A percentile compares a stretch with the other conserved stretches of the same genome.
phyloP scores from a whole-genome alignment of 2,329 filamentous ascomycete species.

The Colletotrichum phormii region DNA sequence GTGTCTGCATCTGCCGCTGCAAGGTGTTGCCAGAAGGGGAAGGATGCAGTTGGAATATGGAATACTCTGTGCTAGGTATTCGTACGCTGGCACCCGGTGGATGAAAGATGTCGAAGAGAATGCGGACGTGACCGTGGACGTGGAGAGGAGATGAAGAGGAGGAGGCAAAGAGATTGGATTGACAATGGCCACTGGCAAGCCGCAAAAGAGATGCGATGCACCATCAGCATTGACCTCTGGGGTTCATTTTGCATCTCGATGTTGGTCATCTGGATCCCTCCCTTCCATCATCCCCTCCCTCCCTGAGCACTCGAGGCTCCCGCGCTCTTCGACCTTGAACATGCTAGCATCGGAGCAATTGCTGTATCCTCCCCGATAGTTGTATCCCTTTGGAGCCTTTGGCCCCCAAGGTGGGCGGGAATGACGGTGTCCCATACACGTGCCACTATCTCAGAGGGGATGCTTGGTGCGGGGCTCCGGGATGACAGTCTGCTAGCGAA shows the following conservation, averaged over 20 bases:
- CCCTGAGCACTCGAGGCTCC: neutral
- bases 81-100: neutral
- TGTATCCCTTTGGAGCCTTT: neutral
- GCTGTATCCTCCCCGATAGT: neutral
- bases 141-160: neutral
- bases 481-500: neutral
- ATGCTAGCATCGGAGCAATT: neutral
- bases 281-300: neutral
- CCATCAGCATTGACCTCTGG: conserved; percentile 20
- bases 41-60: conserved; percentile 8
- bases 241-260: conserved; percentile 1
- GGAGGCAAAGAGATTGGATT: neutral
- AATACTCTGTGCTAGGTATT: neutral
- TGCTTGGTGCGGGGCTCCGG: neutral
- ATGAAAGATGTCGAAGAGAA: neutral
- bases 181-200: neutral
- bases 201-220: neutral
- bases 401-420: neutral
- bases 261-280: neutral
- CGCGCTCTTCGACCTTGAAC: neutral
- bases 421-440: neutral
- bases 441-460: neutral
- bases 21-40: conserved; percentile 22
- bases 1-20: conserved; percentile 30
- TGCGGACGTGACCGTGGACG: neutral